A percentile compares a stretch with the other conserved stretches of the same genome.
Conservation (phyloP, 2,329 filamentous ascomycete genomes). For the Leptographium flavum region DNA sequence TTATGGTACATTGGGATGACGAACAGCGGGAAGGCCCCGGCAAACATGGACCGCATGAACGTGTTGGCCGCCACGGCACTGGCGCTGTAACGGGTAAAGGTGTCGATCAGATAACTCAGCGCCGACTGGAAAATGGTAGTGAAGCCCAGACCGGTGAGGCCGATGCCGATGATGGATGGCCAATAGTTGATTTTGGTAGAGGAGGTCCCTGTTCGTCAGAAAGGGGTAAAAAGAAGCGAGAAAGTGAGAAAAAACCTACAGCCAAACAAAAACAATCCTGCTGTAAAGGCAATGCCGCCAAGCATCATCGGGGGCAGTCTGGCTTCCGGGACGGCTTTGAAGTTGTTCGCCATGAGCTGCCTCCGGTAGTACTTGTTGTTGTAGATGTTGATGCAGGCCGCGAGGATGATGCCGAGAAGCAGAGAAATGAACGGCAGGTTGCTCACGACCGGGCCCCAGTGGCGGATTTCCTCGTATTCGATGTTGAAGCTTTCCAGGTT, state of each 20-base stretch:
- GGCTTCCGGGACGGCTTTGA: slow-evolving; percentile 37
- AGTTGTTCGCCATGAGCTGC: slow-evolving; percentile 30
- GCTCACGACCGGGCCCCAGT: slow-evolving; percentile 29
- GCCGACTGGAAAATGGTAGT: slow-evolving; percentile 23
- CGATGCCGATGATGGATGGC: slow-evolving; percentile 34
- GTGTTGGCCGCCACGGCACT: slow-evolving; percentile 46
- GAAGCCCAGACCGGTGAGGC: slow-evolving; percentile 22
- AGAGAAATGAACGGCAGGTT: slow-evolving; percentile 40
- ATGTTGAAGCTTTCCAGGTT: slow-evolving; percentile 40
- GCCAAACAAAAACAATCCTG: slow-evolving; percentile 36
- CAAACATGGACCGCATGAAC: slow-evolving; percentile 50
- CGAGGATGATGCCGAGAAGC: slow-evolving; percentile 28
- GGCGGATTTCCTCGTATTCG: slow-evolving; percentile 35
- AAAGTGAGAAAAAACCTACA: slow-evolving; percentile 16
- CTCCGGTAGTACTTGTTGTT: slow-evolving; percentile 53
- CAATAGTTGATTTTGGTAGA: slow-evolving; percentile 31
- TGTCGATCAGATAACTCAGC: slow-evolving; percentile 43
- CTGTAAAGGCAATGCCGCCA: slow-evolving; percentile 24
- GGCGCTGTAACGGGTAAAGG: slow-evolving; percentile 41
- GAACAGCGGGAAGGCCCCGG: slow-evolving; percentile 58
- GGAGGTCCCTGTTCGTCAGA: neutral
- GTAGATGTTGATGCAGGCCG: slow-evolving; percentile 37
- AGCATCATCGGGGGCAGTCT: slow-evolving; percentile 52
- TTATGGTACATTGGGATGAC: slow-evolving; percentile 50
- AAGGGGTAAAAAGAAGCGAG: neutral